Evolutionary conservation across 805 yeast genomes (phyloP), one percentile per base, ranked within the genome.

Genomic region (Geotrichum ghanense): DNA sequence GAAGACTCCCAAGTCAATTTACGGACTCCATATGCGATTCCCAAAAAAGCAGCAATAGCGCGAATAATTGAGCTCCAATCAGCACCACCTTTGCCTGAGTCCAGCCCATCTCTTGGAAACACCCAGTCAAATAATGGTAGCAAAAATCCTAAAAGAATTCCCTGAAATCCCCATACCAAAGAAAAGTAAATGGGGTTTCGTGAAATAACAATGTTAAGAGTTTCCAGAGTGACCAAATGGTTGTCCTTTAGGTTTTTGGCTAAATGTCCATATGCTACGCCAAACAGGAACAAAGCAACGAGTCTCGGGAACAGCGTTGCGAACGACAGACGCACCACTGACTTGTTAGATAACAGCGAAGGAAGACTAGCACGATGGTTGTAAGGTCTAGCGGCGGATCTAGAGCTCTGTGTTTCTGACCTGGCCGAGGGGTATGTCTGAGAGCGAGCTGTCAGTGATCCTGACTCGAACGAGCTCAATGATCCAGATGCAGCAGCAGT

Each of bases 41-140:
- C 70, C 46, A 66, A 48, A 37, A 67, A 60, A 19, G 65, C 66
- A 5, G 66, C 71, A 27, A 63, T 59, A 9, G 69, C 64, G 5
- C 71, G 58, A 5, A 65, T 56, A 23, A 65, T 52, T n/a, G 66
- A 53, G 7, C 51, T 41, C 69, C 69, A 65, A 31, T 59, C 62
- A 41, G 53, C 49, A 25, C 58, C 55, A 16, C 57, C 53, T 35
- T 52, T 51, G 14, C 57, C 57, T 5, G 46, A 46, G 16, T 25
- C 24, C 16, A 46, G 40, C 27, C 31, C 14, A 25, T 34, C 31
- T 21, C 50, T 53, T n/a, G 58, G 57, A 44, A 41, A 51, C 21
- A 48, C 24, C 45, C 54, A 48, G 49, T 60, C 65, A 3, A 57
- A 47, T 23, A 55, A 27, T 21, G 64, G 64, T 21, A 61, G 50